phyloP scores from a whole-genome alignment of 345 rosid species.

The Dipteronia sinensis region DNA sequence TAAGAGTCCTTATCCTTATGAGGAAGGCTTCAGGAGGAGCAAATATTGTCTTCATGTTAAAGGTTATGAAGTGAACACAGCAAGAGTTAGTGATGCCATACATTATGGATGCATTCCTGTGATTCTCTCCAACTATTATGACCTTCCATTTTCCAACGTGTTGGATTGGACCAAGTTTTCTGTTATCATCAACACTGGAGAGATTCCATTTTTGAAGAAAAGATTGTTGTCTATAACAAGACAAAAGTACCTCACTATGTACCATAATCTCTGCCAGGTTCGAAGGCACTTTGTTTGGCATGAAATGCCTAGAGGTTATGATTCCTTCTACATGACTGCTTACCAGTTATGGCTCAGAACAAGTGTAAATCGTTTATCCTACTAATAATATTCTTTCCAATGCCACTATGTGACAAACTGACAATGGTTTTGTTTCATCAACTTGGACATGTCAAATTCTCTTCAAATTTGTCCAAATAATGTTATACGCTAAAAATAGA shows the following conservation, averaged over 20 bases:
- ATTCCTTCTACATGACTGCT: slow-evolving; percentile 53
- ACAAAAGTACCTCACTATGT: slow-evolving; percentile 31
- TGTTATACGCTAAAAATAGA: too few species aligned
- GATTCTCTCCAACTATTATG: slow-evolving; percentile 43
- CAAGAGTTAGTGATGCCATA: slow-evolving; percentile 46
- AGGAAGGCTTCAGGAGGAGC: slow-evolving; percentile 46
- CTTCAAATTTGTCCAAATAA: too few species aligned
- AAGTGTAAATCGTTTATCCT: slow-evolving; percentile 26
- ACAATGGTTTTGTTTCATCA: too few species aligned
- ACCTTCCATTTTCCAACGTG: slow-evolving; percentile 47
- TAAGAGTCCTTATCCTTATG: slow-evolving; percentile 31
- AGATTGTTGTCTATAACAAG: slow-evolving; percentile 28
- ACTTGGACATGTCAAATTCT: too few species aligned
- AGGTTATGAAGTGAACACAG: slow-evolving; percentile 52
- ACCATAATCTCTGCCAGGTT: slow-evolving; percentile 33
- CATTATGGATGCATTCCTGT: slow-evolving; percentile 47
- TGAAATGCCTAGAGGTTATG: slow-evolving; percentile 33
- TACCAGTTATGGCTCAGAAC: slow-evolving; percentile 51
- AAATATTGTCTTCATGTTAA: slow-evolving; percentile 48
- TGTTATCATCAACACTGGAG: slow-evolving; percentile 33
- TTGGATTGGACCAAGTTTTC: slow-evolving; percentile 54
- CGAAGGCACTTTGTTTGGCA: slow-evolving; percentile 51
- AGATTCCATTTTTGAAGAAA: slow-evolving; percentile 30
- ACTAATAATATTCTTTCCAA: neutral
- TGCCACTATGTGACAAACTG: too few species aligned